Base-by-base conservation (phyloP, 352 stramenopile species). In the Thraustotheca clavata region DNA sequence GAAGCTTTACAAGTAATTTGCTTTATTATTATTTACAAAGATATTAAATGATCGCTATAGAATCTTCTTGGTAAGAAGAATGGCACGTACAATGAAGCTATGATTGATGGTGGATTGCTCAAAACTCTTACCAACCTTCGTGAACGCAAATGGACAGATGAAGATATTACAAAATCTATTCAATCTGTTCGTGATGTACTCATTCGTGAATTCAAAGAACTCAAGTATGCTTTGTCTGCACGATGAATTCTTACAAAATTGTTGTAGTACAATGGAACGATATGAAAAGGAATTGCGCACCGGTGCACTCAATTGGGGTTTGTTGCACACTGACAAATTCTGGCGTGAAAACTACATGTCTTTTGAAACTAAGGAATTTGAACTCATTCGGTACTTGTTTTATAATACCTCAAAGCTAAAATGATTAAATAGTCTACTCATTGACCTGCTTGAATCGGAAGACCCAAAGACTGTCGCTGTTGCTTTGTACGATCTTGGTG, bases 311-410 rank as follows among this genome's bases (percentile, higher is more conserved):
- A 88, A 96, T 74, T 99, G 96, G 96, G 95, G 96, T 29, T 80
- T 97, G 31, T 80, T 96, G 18, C 96, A 99, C 76, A 98, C 94
- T 36, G 95, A 98, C 73, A 97, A 97, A 59, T 99, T 99, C 73
- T 99, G 97, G 93, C 96, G 96, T 67, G 95, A 99, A 73, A 98
- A 99, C 78, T 96, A 95, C 35, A 96, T 96, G 73, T 90, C 92
- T 66, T 95, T 98, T 67, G 95, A 98, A 71, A 88, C 90, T 62
- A 97, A 97, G 62, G 94, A 99, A 66, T 99, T 99, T 69, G 83
- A 91, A 49, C 76, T 95, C 38, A 88, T 96, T 67, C 79, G 80
- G 85, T 92, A 61, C 40, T 80, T 70, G 16, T 26, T 16, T 4
- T 48, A 22, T 8, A 18, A 12, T 24, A 27, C 22, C 31, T n/a